Base-by-base conservation (phyloP, 2,329 filamentous ascomycete species). In the Sclerotiophoma versabilis region DNA sequence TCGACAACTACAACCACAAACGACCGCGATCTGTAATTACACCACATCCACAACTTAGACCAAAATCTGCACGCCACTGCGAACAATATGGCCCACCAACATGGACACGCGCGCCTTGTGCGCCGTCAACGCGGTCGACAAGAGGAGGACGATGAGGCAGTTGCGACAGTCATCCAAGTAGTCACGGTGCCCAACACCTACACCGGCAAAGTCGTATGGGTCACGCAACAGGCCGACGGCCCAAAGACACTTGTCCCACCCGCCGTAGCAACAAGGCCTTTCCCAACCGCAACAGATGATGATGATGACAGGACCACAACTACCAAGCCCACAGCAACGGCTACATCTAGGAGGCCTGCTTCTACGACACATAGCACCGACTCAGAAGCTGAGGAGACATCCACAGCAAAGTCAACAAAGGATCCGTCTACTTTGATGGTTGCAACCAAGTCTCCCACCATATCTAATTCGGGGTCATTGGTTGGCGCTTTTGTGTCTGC, bases 131-230 rank as follows among this genome's bases (percentile, higher is more conserved):
- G 57, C 39, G 30, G 61, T 22, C 54, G 53, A 46, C 37, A 62
- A 23, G 38, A 65, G 2, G 53, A 61, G 26, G 58, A 62, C 15
- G 42, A 56, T 17, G 43, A 30, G 10, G 14, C 30, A 25, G 44
- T 64, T 9, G 64, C 63, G 15, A 79, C 76, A 2, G 63, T 77
- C 42, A 68, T 79, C 10, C 76, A 85, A 34, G 82, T 84, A 67
- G 76, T 83, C 38, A 85, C 83, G 0, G 75, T 80, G 25, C 63
- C 76, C 19, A 76, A 80, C 48, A 84, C 83, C 32, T 86, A 84
- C 59, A 71, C 75, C 14, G 83, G 81, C 22, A 74, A 76, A 2
- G 71, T 70, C 19, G 57, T 63, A 27, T 70, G 59, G 54, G 47
- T 71, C 26, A 71, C 71, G 30, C 54, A 68, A 43, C 27, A 48